Evolutionary conservation across 306 rosid species (phyloP).

Genomic region (Quercus agrifolia): DNA sequence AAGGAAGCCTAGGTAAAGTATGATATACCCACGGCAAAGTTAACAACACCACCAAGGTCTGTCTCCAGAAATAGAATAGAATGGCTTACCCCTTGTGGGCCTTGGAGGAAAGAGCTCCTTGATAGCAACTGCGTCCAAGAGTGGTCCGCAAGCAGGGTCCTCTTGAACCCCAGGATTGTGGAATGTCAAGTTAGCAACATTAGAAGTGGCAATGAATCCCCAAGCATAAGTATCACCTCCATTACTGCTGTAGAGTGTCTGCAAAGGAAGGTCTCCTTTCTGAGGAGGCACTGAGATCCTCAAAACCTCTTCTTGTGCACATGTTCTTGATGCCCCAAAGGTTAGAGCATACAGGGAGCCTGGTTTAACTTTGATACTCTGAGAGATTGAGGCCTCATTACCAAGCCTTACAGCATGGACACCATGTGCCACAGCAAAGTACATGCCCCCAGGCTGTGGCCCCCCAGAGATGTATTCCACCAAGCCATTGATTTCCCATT

Average conservation of each 20-base stretch:
- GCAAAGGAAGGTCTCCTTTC: constrained; percentile 82
- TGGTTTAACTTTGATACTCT: constrained; percentile 58
- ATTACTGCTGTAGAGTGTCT: constrained; percentile 70
- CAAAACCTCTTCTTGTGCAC: constrained; percentile 93
- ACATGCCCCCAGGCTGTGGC: constrained; percentile 95
- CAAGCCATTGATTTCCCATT: constrained; percentile 82
- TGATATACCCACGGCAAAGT: neutral
- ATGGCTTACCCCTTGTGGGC: constrained; percentile 67
- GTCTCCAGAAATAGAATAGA: neutral
- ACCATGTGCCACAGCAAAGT: constrained; percentile 78
- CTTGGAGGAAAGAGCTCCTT: constrained; percentile 65
- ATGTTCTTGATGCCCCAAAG: constrained; percentile 91
- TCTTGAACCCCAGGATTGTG: constrained; percentile 95
- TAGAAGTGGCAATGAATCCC: constrained; percentile 56
- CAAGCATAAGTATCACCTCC: constrained; percentile 87
- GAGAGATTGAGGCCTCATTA: constrained; percentile 85
- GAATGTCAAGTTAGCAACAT: constrained; percentile 55
- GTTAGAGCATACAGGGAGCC: constrained; percentile 74
- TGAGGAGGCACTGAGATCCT: constrained; percentile 70
- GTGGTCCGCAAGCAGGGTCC: constrained; percentile 90
- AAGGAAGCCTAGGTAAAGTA: too few relatives aligned
- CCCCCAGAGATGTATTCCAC: constrained; percentile 91
- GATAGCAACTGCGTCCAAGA: constrained; percentile 87
- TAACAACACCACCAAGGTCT: neutral
- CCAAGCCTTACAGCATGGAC: constrained; percentile 93